Conservation (phyloP, 2,329 filamentous ascomycete genomes). For the Aspergillus piperis region DNA sequence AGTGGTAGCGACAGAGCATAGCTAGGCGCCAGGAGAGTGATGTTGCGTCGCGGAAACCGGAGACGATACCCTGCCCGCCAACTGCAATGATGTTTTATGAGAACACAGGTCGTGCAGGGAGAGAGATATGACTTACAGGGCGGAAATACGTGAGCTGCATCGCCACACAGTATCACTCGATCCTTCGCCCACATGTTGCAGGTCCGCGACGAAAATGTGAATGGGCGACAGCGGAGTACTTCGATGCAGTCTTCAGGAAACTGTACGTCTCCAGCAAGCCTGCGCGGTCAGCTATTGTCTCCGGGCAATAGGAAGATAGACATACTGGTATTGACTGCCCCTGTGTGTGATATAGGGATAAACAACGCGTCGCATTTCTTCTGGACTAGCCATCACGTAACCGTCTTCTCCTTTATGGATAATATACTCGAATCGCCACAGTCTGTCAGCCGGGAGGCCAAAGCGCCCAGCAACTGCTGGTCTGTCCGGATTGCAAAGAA, state of each 20-base stretch:
- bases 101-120: too few species aligned
- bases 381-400: slow-evolving; percentile 33
- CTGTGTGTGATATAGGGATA: slow-evolving; percentile 33
- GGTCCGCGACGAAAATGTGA: slow-evolving; percentile 46
- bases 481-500: slow-evolving; percentile 46
- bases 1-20: slow-evolving; percentile 26
- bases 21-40: slow-evolving; percentile 42
- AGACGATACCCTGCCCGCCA: slow-evolving; percentile 46
- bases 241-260: slow-evolving; percentile 52
- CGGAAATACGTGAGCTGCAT: slow-evolving; percentile 56
- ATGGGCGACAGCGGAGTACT: slow-evolving; percentile 49
- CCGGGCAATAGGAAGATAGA: background rate
- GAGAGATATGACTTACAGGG: slow-evolving; percentile 39
- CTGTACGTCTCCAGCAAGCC: slow-evolving; percentile 30
- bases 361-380: slow-evolving; percentile 28
- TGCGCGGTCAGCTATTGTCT: slow-evolving; percentile 4
- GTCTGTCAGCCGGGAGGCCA: slow-evolving; percentile 41
- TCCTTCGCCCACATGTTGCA: slow-evolving; percentile 51
- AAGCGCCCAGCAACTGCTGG: slow-evolving; percentile 51
- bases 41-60: slow-evolving; percentile 43
- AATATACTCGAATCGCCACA: slow-evolving; percentile 43
- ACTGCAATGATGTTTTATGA: slow-evolving; percentile 22
- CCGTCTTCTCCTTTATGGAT: slow-evolving; percentile 35
- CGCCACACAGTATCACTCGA: slow-evolving; percentile 49
- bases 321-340: slow-evolving; percentile 17